Evolutionary conservation across 306 rosid genomes (phyloP).

Genomic region (Rosa multiflora): DNA sequence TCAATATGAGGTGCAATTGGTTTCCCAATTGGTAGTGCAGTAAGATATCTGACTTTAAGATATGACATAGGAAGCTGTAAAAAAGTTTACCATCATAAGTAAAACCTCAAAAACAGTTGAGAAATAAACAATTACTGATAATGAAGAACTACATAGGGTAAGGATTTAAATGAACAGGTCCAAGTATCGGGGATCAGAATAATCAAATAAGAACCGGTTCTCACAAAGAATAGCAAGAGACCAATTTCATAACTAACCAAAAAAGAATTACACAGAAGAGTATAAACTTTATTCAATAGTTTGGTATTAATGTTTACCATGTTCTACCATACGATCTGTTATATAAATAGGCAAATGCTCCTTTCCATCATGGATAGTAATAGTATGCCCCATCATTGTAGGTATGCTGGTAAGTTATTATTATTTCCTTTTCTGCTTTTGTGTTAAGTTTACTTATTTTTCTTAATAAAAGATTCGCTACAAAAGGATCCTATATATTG

Average conservation of each 20-base stretch:
- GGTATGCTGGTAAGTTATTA: too few relatives aligned
- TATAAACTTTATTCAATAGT: not conserved
- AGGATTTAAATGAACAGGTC: not conserved
- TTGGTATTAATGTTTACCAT: slow-evolving; percentile 56
- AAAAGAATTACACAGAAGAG: not conserved
- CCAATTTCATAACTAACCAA: not conserved
- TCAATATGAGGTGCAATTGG: slow-evolving; percentile 83
- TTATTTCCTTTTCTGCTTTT: too few relatives aligned
- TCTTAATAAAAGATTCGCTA: too few relatives aligned
- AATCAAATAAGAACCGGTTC: not conserved
- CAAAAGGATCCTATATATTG: too few relatives aligned
- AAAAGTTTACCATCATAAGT: slow-evolving; percentile 9
- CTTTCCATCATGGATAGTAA: too few relatives aligned
- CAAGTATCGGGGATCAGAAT: not conserved
- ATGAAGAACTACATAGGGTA: not conserved
- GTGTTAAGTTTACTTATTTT: too few relatives aligned
- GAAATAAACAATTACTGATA: not conserved
- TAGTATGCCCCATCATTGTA: too few relatives aligned
- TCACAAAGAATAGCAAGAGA: not conserved
- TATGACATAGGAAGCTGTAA: slow-evolving; percentile 88
- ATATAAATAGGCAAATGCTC: too few relatives aligned
- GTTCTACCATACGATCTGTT: too few relatives aligned
- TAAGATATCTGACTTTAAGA: slow-evolving; percentile 88
- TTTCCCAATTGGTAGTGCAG: slow-evolving; percentile 82
- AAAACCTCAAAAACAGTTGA: too few relatives aligned